These are phyloP conservation scores for Oropetium thomaeum DNA, from an alignment of 176 grass and related monocot species.

Conservation along the genomic window DNA sequence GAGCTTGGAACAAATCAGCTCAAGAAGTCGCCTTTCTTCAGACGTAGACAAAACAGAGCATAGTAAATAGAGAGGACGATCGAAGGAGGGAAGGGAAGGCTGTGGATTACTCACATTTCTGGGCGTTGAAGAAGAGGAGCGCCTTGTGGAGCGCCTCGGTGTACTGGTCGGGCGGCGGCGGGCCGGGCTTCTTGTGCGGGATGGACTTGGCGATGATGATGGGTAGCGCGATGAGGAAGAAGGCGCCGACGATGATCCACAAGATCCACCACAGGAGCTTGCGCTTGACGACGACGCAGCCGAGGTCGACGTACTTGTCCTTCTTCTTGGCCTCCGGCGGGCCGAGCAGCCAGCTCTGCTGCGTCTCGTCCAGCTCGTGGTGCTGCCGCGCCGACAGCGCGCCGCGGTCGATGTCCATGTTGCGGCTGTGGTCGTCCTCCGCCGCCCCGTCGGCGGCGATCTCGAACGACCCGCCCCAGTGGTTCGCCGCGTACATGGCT, in stretches of 20 bases:
- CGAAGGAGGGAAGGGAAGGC: not conserved
- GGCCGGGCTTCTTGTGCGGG: constrained; percentile 67
- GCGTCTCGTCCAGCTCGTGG: constrained; percentile 87
- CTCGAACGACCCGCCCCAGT: constrained; percentile 92
- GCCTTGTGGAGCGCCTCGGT: constrained; percentile 87
- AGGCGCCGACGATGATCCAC: constrained; percentile 54
- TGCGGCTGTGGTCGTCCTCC: constrained; percentile 80
- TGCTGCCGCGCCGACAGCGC: constrained; percentile 57
- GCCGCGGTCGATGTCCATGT: constrained; percentile 73
- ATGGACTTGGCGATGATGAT: constrained; percentile 87
- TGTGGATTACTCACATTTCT: constrained; percentile 56
- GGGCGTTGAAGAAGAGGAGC: constrained; percentile 95
- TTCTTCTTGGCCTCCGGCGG: constrained; percentile 88
- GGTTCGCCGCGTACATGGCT: constrained; percentile 68
- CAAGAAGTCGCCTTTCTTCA: not conserved
- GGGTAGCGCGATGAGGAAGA: constrained; percentile 75
- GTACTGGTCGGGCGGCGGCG: constrained; percentile 63
- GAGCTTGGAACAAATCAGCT: not conserved
- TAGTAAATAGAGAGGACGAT: not conserved
- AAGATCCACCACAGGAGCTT: constrained; percentile 74
- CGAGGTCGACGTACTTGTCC: constrained; percentile 90
- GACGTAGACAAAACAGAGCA: not conserved
- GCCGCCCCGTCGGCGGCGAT: constrained; percentile 46
- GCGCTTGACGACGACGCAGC: constrained; percentile 77
- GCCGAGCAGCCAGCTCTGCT: constrained; percentile 92